phyloP scores from a whole-genome alignment of 2,329 filamentous ascomycete genomes.

The Claviceps pusilla region DNA sequence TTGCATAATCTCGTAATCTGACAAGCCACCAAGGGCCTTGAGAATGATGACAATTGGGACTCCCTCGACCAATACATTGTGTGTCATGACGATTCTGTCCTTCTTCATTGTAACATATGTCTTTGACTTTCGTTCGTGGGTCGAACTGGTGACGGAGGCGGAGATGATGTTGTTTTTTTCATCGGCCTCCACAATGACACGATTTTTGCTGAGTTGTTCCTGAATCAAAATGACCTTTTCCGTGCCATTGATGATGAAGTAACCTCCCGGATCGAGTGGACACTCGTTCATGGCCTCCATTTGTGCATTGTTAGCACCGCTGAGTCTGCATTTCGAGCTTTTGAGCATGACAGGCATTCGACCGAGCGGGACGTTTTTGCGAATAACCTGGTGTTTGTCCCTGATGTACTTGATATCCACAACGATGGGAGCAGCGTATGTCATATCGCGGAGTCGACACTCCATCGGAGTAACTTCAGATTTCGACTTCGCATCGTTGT shows the following conservation, averaged over 20 bases:
- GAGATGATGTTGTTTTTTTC: slow-evolving; percentile 86
- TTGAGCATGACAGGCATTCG: slow-evolving; percentile 94
- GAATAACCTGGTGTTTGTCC: slow-evolving; percentile 60
- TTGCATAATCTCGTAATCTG: slow-evolving; percentile 87
- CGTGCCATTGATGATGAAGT: slow-evolving; percentile 94
- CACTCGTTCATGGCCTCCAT: slow-evolving; percentile 94
- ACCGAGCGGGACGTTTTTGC: slow-evolving; percentile 66
- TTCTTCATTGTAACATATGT: slow-evolving; percentile 93
- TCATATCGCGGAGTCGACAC: slow-evolving; percentile 89
- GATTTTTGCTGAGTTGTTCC: slow-evolving; percentile 97
- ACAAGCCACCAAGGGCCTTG: slow-evolving; percentile 84
- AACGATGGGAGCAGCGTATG: slow-evolving; percentile 88
- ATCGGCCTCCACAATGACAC: slow-evolving; percentile 90
- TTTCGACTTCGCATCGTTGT: slow-evolving; percentile 53
- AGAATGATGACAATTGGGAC: slow-evolving; percentile 90
- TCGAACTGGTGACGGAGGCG: slow-evolving; percentile 93
- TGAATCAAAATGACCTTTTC: slow-evolving; percentile 98
- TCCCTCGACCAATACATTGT: slow-evolving; percentile 85
- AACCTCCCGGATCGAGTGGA: slow-evolving; percentile 86
- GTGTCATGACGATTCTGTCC: slow-evolving; percentile 72
- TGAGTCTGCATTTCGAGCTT: slow-evolving; percentile 82
- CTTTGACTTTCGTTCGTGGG: slow-evolving; percentile 94
- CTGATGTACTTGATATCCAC: slow-evolving; percentile 85
- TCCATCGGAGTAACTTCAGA: slow-evolving; percentile 84
- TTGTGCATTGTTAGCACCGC: slow-evolving; percentile 66